phyloP scores from a whole-genome alignment of 139 green algal species.

The Astrephomene gubernaculifera region DNA sequence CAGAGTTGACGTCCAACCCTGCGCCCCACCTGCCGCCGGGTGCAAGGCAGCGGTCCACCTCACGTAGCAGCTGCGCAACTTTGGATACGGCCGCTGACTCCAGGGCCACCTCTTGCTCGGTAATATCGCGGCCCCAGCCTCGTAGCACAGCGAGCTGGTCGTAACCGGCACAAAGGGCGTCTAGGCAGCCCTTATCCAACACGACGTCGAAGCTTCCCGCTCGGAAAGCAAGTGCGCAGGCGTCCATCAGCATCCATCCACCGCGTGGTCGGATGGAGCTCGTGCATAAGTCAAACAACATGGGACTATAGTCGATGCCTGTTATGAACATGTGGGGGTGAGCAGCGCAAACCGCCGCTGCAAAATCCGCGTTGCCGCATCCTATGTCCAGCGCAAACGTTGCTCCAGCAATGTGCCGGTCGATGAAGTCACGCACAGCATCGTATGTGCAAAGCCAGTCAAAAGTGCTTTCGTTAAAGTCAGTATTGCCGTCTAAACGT shows the following conservation, averaged over 20 bases:
- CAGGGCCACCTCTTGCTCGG: not conserved
- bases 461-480: not conserved
- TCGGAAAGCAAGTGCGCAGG: not conserved
- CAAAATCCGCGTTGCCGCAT: constrained; percentile 9
- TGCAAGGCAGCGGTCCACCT: not conserved
- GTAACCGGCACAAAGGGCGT: not conserved
- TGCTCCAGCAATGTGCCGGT: not conserved
- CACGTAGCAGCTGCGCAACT: not conserved
- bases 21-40: constrained; percentile 1
- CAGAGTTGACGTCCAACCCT: no score
- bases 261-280: not conserved
- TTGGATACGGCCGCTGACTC: not conserved
- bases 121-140: constrained; percentile 12
- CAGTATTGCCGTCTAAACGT: not conserved
- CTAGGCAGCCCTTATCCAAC: constrained; percentile 23
- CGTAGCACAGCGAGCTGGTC: constrained; percentile 12
- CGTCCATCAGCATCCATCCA: constrained; percentile 16
- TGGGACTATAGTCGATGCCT: not conserved
- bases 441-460: constrained; percentile 28
- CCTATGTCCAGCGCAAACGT: constrained; percentile 2
- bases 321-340: not conserved
- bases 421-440: not conserved
- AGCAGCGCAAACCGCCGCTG: not conserved
- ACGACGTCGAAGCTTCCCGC: not conserved
- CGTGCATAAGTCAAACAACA: not conserved